A percentile compares a stretch with the other conserved stretches of the same genome.
These are phyloP conservation scores for Stereum hirsutum DNA, from an alignment of 1,284 basidiomycete genomes.

Conservation along the genomic window DNA sequence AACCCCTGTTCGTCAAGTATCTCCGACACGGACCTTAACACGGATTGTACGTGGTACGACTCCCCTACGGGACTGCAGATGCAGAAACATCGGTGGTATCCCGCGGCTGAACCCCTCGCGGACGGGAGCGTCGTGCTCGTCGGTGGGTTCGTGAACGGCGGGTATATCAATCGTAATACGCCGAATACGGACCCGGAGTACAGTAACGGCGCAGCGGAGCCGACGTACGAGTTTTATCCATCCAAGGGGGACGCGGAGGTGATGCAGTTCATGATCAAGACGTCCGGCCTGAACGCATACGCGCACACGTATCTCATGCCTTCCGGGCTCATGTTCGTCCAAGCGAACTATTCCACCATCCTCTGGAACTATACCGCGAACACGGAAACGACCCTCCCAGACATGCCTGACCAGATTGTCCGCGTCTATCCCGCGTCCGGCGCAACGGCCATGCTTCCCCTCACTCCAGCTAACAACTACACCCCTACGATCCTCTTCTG, in stretches of 20 bases:
- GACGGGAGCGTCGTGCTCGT: slow-evolving; percentile 66
- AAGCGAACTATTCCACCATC: slow-evolving; percentile 79
- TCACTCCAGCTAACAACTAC: slow-evolving; percentile 87
- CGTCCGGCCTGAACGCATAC: slow-evolving; percentile 87
- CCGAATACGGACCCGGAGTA: slow-evolving; percentile 57
- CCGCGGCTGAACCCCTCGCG: slow-evolving; percentile 69
- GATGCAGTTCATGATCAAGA: slow-evolving; percentile 74
- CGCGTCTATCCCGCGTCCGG: slow-evolving; percentile 93
- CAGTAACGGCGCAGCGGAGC: slow-evolving; percentile 59
- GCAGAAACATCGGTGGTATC: slow-evolving; percentile 82
- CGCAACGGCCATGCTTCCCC: slow-evolving; percentile 83
- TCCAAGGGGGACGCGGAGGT: slow-evolving; percentile 43
- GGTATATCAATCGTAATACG: slow-evolving; percentile 83
- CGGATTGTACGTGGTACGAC: slow-evolving; percentile 74
- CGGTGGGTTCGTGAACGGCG: slow-evolving; percentile 78
- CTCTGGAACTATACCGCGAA: slow-evolving; percentile 57
- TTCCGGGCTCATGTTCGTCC: slow-evolving; percentile 77
- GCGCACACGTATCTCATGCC: slow-evolving; percentile 81
- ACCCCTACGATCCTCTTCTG: slow-evolving; percentile 83
- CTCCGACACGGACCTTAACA: slow-evolving; percentile 36
- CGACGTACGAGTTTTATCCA: slow-evolving; percentile 82
- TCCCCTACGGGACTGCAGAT: slow-evolving; percentile 59
- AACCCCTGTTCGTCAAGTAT: too few species aligned
- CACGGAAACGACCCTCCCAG: slow-evolving; percentile 48
- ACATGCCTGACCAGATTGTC: slow-evolving; percentile 58